Conservation (phyloP, 768 basidiomycete species). For the Boletus bicolor region DNA sequence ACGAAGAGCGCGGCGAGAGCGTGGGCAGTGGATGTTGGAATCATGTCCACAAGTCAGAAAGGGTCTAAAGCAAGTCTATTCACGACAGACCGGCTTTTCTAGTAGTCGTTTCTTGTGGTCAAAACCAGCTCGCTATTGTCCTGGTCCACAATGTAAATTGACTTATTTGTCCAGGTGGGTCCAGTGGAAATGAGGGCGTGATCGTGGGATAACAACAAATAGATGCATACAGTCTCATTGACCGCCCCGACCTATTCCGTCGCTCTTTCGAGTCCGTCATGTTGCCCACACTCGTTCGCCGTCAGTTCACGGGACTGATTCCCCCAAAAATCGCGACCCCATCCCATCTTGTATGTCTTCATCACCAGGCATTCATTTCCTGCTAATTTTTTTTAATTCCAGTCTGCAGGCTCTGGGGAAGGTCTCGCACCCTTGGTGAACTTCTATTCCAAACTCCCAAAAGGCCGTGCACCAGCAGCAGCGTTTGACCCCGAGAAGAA, state of each 20-base stretch:
- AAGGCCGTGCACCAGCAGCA: constrained; percentile 68
- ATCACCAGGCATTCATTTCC: neutral
- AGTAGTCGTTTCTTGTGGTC: constrained; percentile 9
- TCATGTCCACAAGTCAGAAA: constrained; percentile 16
- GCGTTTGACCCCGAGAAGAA: constrained; percentile 78
- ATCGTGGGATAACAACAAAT: constrained; percentile 20
- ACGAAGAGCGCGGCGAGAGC: constrained; percentile 57
- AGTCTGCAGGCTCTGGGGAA: constrained; percentile 81
- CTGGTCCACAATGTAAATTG: no score
- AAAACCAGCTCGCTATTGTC: constrained; percentile 9
- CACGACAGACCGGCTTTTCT: constrained; percentile 13
- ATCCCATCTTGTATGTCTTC: constrained; percentile 62
- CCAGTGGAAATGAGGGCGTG: constrained; percentile 7
- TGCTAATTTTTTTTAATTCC: constrained; percentile 12
- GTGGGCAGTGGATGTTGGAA: constrained; percentile 43
- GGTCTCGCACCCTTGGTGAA: constrained; percentile 84
- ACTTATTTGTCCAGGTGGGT: constrained; percentile 5
- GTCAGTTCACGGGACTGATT: constrained; percentile 79
- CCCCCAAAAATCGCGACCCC: constrained; percentile 97
- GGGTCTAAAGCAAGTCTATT: neutral
- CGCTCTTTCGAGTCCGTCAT: constrained; percentile 40
- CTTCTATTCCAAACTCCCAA: constrained; percentile 96
- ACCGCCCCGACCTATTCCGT: constrained; percentile 25
- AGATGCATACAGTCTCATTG: constrained; percentile 9
- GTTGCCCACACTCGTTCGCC: constrained; percentile 82